A percentile compares a stretch with the other conserved stretches of the same genome.
These are phyloP conservation scores for Aspergillus melleus DNA, from an alignment of 2,329 filamentous ascomycete species.

Conservation along the genomic window DNA sequence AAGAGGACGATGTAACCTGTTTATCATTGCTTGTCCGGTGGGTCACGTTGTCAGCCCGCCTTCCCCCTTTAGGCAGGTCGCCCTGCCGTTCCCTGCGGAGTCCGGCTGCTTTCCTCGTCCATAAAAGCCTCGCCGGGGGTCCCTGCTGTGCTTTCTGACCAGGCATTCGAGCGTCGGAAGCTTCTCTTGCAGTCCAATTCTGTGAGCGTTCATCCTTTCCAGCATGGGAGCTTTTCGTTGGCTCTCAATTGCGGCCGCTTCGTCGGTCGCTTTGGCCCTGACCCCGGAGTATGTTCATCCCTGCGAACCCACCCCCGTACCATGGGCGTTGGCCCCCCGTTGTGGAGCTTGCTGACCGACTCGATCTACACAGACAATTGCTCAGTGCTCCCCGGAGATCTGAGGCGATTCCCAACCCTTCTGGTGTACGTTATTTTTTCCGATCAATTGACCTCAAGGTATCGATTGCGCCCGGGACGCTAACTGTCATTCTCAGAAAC, in stretches of 20 bases:
- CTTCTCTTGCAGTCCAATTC: neutral
- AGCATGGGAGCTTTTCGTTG: constrained; percentile 27
- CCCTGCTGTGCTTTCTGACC: neutral
- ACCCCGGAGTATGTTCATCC: constrained; percentile 29
- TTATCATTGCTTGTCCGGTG: constrained; percentile 7
- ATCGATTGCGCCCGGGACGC: neutral
- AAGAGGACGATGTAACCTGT: constrained; percentile 1
- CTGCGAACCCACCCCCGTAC: neutral
- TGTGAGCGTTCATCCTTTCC: neutral
- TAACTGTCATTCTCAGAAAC: constrained; percentile 27
- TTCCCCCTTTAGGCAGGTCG: neutral
- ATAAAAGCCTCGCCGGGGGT: neutral
- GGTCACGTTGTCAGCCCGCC: neutral
- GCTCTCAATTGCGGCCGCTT: constrained; percentile 24
- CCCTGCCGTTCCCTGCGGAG: neutral
- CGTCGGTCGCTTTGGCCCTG: constrained; percentile 25
- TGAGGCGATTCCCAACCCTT: constrained; percentile 40
- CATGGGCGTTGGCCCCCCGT: neutral
- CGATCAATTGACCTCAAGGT: neutral
- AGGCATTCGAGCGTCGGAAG: neutral
- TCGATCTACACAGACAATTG: constrained; percentile 27
- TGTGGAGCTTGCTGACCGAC: neutral
- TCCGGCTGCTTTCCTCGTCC: neutral
- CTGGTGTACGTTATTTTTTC: constrained; percentile 33
- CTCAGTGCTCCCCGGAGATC: constrained; percentile 40